phyloP scores from a whole-genome alignment of 2,329 filamentous ascomycete species.

The Clarireedia monteithiana region DNA sequence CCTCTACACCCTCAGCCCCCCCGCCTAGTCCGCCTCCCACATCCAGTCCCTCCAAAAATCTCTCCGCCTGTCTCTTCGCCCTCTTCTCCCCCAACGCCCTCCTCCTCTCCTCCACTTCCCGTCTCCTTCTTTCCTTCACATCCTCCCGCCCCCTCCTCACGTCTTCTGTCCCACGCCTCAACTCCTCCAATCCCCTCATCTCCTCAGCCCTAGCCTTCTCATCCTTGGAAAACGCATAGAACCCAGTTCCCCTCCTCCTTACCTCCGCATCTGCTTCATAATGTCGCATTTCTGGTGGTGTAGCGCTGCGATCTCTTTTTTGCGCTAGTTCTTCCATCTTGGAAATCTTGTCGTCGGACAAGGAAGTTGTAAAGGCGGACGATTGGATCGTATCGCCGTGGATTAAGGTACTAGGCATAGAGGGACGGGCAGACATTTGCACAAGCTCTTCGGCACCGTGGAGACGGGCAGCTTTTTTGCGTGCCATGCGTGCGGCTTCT shows the following conservation, averaged over 20 bases:
- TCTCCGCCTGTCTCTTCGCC: conserved; percentile 62
- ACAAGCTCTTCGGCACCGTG: conserved; percentile 55
- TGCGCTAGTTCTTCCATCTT: conserved; percentile 73
- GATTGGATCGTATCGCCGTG: conserved; percentile 80
- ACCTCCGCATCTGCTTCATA: conserved; percentile 84
- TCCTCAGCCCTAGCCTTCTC: conserved; percentile 56
- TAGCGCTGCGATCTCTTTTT: conserved; percentile 70
- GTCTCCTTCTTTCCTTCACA: conserved; percentile 49
- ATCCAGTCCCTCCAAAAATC: conserved; percentile 57
- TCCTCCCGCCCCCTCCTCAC: conserved; percentile 41
- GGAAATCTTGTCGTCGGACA: conserved; percentile 54
- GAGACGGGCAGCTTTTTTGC: conserved; percentile 43
- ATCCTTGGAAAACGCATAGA: conserved; percentile 82
- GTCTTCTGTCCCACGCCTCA: conserved; percentile 59
- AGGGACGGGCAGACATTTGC: conserved; percentile 59
- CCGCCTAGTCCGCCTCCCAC: conserved; percentile 18
- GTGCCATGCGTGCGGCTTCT: conserved; percentile 57
- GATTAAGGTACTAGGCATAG: conserved; percentile 64
- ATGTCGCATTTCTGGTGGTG: conserved; percentile 72
- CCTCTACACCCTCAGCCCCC: background rate
- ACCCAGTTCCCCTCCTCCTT: conserved; percentile 79
- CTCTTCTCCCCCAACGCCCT: conserved; percentile 38
- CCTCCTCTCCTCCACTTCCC: conserved; percentile 53
- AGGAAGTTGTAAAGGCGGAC: conserved; percentile 54
- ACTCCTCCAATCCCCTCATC: conserved; percentile 65